Base-by-base conservation (phyloP, 805 yeast genomes). In the Candida qinlingensis region DNA sequence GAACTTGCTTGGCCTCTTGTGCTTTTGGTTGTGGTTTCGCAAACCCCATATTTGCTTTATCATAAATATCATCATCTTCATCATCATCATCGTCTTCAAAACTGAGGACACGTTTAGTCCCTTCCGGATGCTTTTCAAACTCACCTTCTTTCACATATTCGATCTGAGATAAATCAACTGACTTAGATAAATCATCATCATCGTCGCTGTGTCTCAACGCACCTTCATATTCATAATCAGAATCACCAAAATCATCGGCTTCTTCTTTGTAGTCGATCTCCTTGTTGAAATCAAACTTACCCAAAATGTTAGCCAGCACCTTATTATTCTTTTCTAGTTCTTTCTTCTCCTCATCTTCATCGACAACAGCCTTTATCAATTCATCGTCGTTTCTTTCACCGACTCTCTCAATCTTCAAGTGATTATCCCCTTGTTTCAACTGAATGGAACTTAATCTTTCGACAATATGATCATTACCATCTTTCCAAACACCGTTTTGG, bases 391-490 rank as follows among this genome's bases (percentile, higher is more conserved):
- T 53, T 41, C 58, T 50, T 3, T 46, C 47, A 13, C 45, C 49
- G n/a, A 53, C 35, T 4, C 47, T 55, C 30, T 51, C 54, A 13
- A 56, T 52, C 6, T 39, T 42, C 9, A 61, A 41, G 1, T 36
- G 27, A 30, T 58, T 54, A 4, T 27, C 29, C 4, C 55, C 56
- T 39, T 58, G 61, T 40, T 49, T 52, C n/a, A 52, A 12, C 30
- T 53, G 45, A 8, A 53, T 46, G 13, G 50, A 48, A 3, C 54
- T 37, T 5, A 74, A 62, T 46, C 80, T 73, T 60, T 91, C 97
- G 19, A 91, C 76, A 10, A 88, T 76, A 61, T 87, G 95, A 43
- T 83, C 87, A 51, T 79, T 81, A 6, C 90, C 90, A 63, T 86
- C 87, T 55, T 76, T 76, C 97, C 97, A 89, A 41, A 74, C 76